Evolutionary conservation across 495 filamentous ascomycete species (phyloP), one percentile per base, ranked within the genome.

Genomic region (Viridothelium virens): DNA sequence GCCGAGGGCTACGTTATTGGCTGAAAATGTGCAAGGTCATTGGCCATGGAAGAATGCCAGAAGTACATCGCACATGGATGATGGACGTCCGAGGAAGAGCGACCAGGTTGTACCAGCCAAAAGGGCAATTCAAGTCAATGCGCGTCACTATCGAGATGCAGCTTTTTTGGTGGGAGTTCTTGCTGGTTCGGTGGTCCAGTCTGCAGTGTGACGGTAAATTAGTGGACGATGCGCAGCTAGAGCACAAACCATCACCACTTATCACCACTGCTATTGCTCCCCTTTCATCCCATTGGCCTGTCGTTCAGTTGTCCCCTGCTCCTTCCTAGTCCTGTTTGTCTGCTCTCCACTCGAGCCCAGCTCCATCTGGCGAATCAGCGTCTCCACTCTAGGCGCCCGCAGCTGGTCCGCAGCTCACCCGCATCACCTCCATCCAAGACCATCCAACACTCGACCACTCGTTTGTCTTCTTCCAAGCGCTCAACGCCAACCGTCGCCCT

Each of bases 381-480:
- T 36, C 18, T 5, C 11, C 3, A 2, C 7, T 59, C 18, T 31
- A 59, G 7, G 53, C 53, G 53, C 53, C 53, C 53, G 53, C 53
- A 14, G 48, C 48, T 5, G 12, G 48, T 53, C 48, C 48, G 7
- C 48, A 44, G 41, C 41, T 44, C 41, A 44, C 41, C 41, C 41
- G 41, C 41, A 44, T 44, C 41, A 14, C 7, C 7, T 14, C 41
- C 41, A 44, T 44, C 53, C 5, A 5, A 33, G 18, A 34, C 41
- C 41, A 44, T 44, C 53, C 5, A 5, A 33, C 10, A 34, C 25
- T 36, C 25, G 53, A 59, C 53, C 53, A 59, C 5, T 59, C 53
- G 53, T 9, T 7, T 9, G 53, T n/a, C 53, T 59, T 59, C 53
- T 34, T 59, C 53, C 53, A 59, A 59, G 53, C 53, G 53, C 53